Base-by-base conservation (phyloP, 805 yeast genomes). In the Hanseniaspora pseudoguilliermondii region DNA sequence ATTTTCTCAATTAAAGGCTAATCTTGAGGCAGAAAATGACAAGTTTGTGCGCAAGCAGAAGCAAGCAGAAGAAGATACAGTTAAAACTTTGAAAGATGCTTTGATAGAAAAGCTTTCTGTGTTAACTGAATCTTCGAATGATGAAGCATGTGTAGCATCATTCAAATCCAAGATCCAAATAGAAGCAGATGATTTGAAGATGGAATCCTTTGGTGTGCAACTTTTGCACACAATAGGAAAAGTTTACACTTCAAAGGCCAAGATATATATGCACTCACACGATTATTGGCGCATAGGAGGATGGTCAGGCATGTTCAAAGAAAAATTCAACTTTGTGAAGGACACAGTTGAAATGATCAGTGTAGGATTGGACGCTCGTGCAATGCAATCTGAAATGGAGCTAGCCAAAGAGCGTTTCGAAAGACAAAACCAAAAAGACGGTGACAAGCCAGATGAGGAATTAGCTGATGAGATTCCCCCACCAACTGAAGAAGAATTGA, bases 201-300 rank as follows among this genome's bases (percentile, higher is more conserved):
- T 83, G 80, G 93, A 86, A 67, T 84, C 91, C 23, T 86, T 86
- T 69, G 95, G 95, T n/a, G 69, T 84, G 35, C 89, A 86, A 64
- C 84, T 86, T 38, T 74, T 86, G 49, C 93, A 86, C 62, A 77
- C 86, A 0, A 77, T 86, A 55, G 95, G 93, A 25, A 75, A 78
- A 53, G 78, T 83, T 2, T 86, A 86, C 65, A 71, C 74, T 58
- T 76, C 82, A 62, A 83, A 84, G 65, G 83, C 81, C 29, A 76
- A 76, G 57, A 78, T 84, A 20, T 83, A 77, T 59, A 67, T 85
- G 42, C 84, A 83, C 61, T 77, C 84, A 9, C 88, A 82, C 61
- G 75, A 75, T 43, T 73, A 79, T 47, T 73, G 80, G 62, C 85
- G 86, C 1, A 71, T 84, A 63, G 83, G 87, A 7, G 91, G 93